Conservation (phyloP, 2,329 filamentous ascomycete genomes). For the Colletotrichum cuscutae region DNA sequence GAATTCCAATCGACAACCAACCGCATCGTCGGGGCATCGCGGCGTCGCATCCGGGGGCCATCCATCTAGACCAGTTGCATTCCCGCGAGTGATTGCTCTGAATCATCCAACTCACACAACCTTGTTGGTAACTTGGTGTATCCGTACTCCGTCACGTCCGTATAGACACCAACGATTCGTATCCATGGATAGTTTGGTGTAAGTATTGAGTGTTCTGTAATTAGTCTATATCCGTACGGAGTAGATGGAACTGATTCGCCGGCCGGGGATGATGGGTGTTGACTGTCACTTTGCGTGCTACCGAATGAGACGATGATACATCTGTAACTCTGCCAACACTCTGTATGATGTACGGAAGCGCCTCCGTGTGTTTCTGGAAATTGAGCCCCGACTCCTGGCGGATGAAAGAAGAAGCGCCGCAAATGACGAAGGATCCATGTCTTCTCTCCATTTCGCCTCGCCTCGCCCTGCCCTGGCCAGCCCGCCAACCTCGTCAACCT, state of each 20-base stretch:
- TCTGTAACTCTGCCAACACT: slow-evolving; percentile 6
- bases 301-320: slow-evolving; percentile 20
- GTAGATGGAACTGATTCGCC: neutral
- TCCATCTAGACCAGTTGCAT: slow-evolving; percentile 27
- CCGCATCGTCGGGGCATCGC: slow-evolving; percentile 1
- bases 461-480: slow-evolving; percentile 5
- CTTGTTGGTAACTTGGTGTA: neutral
- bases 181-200: neutral
- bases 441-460: neutral
- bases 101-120: slow-evolving; percentile 23
- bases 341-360: neutral
- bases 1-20: slow-evolving; percentile 17
- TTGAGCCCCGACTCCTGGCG: neutral
- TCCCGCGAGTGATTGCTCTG: slow-evolving; percentile 25
- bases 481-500: neutral
- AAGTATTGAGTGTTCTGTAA: neutral
- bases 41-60: slow-evolving; percentile 27
- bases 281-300: slow-evolving; percentile 10
- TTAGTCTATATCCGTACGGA: too few relatives aligned
- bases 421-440: slow-evolving; percentile 28
- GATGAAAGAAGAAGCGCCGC: slow-evolving; percentile 21
- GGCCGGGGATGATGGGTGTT: neutral
- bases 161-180: neutral
- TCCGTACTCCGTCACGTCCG: neutral
- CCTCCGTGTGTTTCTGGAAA: neutral